Evolutionary conservation across 2,329 filamentous ascomycete genomes (phyloP), one percentile per base, ranked within the genome.

Genomic region (Trichoderma aggressivum): DNA sequence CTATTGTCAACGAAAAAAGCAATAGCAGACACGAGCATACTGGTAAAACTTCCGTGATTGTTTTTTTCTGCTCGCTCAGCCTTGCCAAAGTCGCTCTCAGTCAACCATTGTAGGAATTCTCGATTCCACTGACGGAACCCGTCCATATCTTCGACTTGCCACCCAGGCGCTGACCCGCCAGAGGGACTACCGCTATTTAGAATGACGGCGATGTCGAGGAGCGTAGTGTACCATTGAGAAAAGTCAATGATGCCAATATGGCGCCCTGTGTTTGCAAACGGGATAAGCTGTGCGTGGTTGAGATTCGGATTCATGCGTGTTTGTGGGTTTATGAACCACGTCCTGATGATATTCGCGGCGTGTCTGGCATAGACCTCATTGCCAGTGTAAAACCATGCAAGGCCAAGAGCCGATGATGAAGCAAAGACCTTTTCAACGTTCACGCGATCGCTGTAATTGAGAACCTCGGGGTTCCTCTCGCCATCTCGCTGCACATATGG

Each of bases 271-370:
- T 71, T 71, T 16, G 4, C 8, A 36, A 71, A 71, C 3, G 69
- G 69, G 12, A 71, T 71, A 34, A 71, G 61, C 28, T 66, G 69
- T 26, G 69, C 61, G 53, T 71, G 69, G n/a, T 71, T 71, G 16
- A 71, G 69, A 36, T 71, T 71, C 10, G 69, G 69, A 30, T 71
- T 71, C 69, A 71, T 71, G 7, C 61, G 61, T 3, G 61, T 71
- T 36, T 71, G 21, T 39, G 69, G 69, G 12, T 30, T 12, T 24
- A 71, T 50, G 12, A 71, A 71, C 69, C 61, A 71, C 26, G 69
- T 66, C 32, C 69, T 62, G 53, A 71, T 71, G 21, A 71, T 66
- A 0, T 50, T 50, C 8, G 32, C 69, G n/a, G 69, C 61, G 16
- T 66, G 69, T 30, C 32, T 50, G 14, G 60, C 69, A 28, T 71